Evolutionary conservation across 2,329 filamentous ascomycete genomes (phyloP), one percentile per base, ranked within the genome.

Genomic region (Didymella pomorum): DNA sequence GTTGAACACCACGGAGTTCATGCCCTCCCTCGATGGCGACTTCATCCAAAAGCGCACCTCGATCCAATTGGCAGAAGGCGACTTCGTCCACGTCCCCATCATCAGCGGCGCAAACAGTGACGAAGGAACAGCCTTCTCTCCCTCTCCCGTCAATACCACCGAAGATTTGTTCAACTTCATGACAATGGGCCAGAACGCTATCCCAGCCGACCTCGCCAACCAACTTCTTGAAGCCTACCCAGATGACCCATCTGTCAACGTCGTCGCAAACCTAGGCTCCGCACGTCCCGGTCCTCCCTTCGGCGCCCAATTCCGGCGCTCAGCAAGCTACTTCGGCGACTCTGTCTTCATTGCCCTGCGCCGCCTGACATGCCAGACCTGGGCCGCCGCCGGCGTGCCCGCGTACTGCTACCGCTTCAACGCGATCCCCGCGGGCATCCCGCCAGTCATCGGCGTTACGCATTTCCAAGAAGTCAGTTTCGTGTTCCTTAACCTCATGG

Each of bases 331-430:
- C 60, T 72, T 65, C 49, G 86, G 86, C 10, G 86, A 89, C 70
- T 72, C 78, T 1, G 69, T 76, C 48, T 84, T 88, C 74, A 84
- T 86, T 58, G 86, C 83, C 5, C 80, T 82, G 29, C 81, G 86
- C 1, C 80, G 86, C 3, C 76, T 81, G 21, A 81, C 83, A 5
- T 83, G 81, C 60, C 76, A 84, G 64, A 76, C 78, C 1, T 87
- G 83, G 81, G 77, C 83, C 12, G 75, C 75, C 10, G 72, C 78
- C 28, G 75, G 77, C 14, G 66, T 84, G 2, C 77, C 82, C 7
- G 84, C 84, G 10, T 89, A 86, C 77, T 84, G 82, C 66, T 89
- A 87, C 75, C 82, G 84, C 45, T 89, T 89, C 79, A 86, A 89
- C 67, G 84, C 84, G 9, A 73, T 82, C 16, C 74, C 81, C 0